Evolutionary conservation across 1,284 basidiomycete genomes (phyloP), one percentile per base, ranked within the genome.

Genomic region (Cutaneotrichosporon cavernicola): DNA sequence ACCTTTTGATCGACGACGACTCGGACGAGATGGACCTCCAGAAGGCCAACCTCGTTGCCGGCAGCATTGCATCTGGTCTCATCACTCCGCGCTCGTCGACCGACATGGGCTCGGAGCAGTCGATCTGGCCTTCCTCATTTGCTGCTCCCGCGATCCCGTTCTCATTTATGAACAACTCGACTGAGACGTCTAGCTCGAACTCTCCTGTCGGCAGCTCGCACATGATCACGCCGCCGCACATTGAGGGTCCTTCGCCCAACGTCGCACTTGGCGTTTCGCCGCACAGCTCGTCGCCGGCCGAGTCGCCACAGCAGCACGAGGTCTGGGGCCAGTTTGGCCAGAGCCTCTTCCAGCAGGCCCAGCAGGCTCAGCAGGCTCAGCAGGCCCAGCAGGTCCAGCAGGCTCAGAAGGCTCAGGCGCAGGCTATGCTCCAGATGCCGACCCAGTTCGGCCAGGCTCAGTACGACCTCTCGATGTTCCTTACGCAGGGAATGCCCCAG

Each of bases 1-100:
- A 70, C 31, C 77, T 73, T 36, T 72, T 70, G 16, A 71, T 73
- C 43, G 75, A 72, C 30, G 72, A 75, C 5, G 74, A 76, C 40
- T 72, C 71, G 34, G 71, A 69, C 13, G 72, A 76, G 30, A 66
- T 69, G 69, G 63, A 68, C 56, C 52, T 72, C 40, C 68, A 72
- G 62, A 59, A 51, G 26, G 66, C 68, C 46, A 63, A 57, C 61
- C 51, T 67, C 14, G 65, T 68, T 22, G 68, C 67, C 47, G 60
- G 68, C 38, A 56, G 58, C 51, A 63, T 64, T 47, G 58, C 49
- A 40, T 52, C 65, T 26, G 72, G 70, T 13, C 67, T 76, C 46
- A 68, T 72, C 70, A 74, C 72, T 26, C 70, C 74, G 40, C 67
- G 72, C 51, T 60, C 68, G 22, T 73, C 70, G n/a, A 69, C 73